Evolutionary conservation across 371 early-diverging fungal species (phyloP), one percentile per base, ranked within the genome.

Genomic region (Amoeboaphelidium occidentale): DNA sequence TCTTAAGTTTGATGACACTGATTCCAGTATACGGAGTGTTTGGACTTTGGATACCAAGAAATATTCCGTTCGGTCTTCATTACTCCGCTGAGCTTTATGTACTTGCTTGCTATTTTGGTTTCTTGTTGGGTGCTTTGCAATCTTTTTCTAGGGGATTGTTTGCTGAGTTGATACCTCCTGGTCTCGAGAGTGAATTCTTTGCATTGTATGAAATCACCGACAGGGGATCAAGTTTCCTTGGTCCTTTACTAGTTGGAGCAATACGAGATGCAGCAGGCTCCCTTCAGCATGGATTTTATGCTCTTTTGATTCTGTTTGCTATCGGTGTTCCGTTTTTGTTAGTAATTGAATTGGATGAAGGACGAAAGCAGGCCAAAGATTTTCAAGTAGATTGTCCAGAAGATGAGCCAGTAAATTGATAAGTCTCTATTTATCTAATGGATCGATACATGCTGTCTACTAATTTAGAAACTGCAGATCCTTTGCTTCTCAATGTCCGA

Each of bases 191-290:
- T 43, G 70, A 72, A 55, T 67, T 72, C 55, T 71, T 68, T 44
- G 58, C 62, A n/a, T 41, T 70, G n/a, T 68, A 65, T 47, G 64
- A 68, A 45, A 69, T 76, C 52, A 74, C 75, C 2, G 75, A 75
- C 63, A 73, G 72, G 61, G 74, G 75, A 0, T 65, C 69, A 2
- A 53, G 67, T 20, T 76, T 72, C 72, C 51, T 75, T 46, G 78
- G 78, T 0, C 74, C 75, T 2, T 49, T 75, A 45, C 58, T 71
- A 23, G 67, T 69, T 22, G 77, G 64, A 0, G 63, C 61, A 4
- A 71, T 77, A 28, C 55, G 60, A n/a, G 57, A 68, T 25, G 50
- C 53, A 2, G 66, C 69, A 0, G 49, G 51, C 14, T n/a, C n/a
- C n/a, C n/a, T n/a, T n/a, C n/a, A n/a, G n/a, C n/a, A n/a, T n/a